phyloP scores from a whole-genome alignment of 2,329 filamentous ascomycete species.

The Laburnicola sp. region DNA sequence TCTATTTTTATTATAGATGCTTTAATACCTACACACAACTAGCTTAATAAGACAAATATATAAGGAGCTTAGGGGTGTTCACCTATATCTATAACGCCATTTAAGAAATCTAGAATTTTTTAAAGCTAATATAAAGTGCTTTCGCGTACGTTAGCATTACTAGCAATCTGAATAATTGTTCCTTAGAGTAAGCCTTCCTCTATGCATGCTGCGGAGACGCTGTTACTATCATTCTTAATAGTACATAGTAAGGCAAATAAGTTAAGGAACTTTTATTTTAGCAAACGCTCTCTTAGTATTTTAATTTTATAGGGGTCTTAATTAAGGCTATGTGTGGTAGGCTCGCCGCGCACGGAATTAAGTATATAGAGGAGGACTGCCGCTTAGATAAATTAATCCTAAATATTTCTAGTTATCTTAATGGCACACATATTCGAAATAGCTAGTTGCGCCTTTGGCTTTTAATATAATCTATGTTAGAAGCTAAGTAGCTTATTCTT shows the following conservation, averaged over 20 bases:
- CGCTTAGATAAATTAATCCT: not conserved
- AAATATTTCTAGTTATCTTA: not conserved
- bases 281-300: not conserved
- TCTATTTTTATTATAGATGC: too few relatives aligned
- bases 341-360: not conserved
- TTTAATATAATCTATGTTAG: too few relatives aligned
- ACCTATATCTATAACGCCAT: too few relatives aligned
- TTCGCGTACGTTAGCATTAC: not conserved
- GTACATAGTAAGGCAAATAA: not conserved
- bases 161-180: too few relatives aligned
- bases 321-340: not conserved
- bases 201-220: constrained; percentile 3
- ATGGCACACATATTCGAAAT: not conserved
- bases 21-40: too few relatives aligned
- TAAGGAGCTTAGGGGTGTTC: too few relatives aligned
- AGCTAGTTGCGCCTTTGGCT: not conserved
- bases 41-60: too few relatives aligned
- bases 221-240: not conserved
- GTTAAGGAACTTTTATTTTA: not conserved
- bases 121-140: not conserved
- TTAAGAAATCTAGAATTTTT: not conserved
- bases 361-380: not conserved
- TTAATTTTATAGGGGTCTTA: not conserved
- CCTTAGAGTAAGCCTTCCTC: too few relatives aligned
- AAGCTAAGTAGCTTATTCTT: too few relatives aligned